A percentile compares a stretch with the other conserved stretches of the same genome.
phyloP scores from a whole-genome alignment of 306 rosid genomes.

The Trifolium dubium region DNA sequence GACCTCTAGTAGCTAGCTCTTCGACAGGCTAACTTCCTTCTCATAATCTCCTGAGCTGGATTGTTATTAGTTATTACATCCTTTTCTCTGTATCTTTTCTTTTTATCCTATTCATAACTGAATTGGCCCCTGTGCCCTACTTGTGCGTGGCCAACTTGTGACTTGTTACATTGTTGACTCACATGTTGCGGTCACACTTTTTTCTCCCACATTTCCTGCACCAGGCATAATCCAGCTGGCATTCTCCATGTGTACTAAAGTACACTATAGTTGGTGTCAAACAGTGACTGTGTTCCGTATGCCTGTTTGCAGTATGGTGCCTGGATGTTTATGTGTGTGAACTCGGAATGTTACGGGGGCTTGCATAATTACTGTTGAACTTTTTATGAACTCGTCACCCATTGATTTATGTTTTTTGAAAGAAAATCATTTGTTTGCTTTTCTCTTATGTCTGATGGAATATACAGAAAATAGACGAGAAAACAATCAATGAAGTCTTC shows the following conservation, averaged over 20 bases:
- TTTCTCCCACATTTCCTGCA: slow-evolving; percentile 1
- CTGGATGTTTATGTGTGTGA: neutral
- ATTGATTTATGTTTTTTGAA: slow-evolving; percentile 1
- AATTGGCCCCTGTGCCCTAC: slow-evolving; percentile 1
- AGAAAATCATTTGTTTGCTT: neutral
- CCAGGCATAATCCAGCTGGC: neutral
- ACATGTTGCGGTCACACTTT: slow-evolving; percentile 14
- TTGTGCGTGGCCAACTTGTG: neutral
- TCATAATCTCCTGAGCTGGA: neutral
- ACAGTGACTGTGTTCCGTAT: neutral
- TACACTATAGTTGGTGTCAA: slow-evolving; percentile 1
- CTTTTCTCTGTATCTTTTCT: neutral
- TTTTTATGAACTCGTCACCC: slow-evolving; percentile 17
- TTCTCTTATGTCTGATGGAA: slow-evolving; percentile 31
- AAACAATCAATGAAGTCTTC: slow-evolving; percentile 80
- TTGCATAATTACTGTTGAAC: slow-evolving; percentile 12
- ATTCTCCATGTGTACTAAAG: neutral
- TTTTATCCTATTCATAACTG: neutral
- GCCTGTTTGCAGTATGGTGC: slow-evolving; percentile 20
- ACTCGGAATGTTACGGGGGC: neutral
- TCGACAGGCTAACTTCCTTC: neutral
- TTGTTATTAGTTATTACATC: neutral
- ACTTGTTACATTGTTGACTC: slow-evolving; percentile 9
- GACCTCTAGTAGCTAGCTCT: neutral
- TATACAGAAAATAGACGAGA: slow-evolving; percentile 88